Base-by-base conservation (phyloP, 805 yeast species). In the Candida verbasci region DNA sequence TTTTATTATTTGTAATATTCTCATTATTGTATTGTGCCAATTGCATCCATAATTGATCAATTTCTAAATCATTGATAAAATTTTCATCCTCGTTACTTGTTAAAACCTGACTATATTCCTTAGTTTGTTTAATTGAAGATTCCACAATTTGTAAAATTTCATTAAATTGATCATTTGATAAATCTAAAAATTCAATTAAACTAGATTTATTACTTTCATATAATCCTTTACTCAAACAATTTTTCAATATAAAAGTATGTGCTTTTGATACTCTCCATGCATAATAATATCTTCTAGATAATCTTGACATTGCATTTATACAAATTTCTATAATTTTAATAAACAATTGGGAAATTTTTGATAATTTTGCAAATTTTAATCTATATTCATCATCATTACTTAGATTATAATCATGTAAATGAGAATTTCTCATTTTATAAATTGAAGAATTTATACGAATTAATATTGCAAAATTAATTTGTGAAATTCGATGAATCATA, bases 201-300 rank as follows among this genome's bases (percentile, higher is more conserved):
- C 35, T 41, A 16, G 37, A 26, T 17, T 34, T 34, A 29, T 34
- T 32, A 9, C 39, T 30, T 14, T 49, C 43, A 38, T 53, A 61
- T 24, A 57, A 49, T 5, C 55, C 59, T 16, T 56, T 45, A 14
- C 59, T 52, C 0, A 42, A 53, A 9, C 75, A 39, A 4, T 70
- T 35, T 17, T 55, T 59, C 9, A 69, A 44, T 15, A 78, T 47
- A 30, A 61, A 68, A 5, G 53, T 53, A 35, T 73, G 75, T 0
- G 84, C 80, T 47, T 79, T 80, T 24, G 51, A 40, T 76, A n/a
- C n/a, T n/a, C n/a, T n/a, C n/a, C n/a, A n/a, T n/a, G n/a, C n/a
- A n/a, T n/a, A n/a, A n/a, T n/a, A 78, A 50, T 80, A 82, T 43
- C 77, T 68, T 17, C 60, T 65, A 15, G 85, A 75, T 24, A 82